Conservation (phyloP, 2,329 filamentous ascomycete genomes). For the Cytospora paraplurivora region DNA sequence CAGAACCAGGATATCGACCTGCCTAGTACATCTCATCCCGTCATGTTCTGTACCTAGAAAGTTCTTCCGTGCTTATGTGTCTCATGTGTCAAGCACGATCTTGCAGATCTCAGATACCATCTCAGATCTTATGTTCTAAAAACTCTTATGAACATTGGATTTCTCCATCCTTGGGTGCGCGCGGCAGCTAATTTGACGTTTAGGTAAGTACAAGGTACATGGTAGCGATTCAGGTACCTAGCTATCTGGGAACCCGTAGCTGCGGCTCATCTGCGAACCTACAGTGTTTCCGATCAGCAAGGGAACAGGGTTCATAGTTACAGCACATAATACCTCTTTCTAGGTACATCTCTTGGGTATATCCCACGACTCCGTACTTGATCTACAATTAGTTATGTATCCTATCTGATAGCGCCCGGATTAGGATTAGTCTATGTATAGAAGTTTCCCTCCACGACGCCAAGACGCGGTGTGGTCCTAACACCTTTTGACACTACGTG, state of each 20-base stretch:
- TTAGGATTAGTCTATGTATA: no score
- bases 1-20: neutral
- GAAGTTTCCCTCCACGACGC: no score
- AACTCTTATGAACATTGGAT: neutral
- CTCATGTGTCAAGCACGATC: neutral
- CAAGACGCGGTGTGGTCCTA: no score
- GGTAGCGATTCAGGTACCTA: neutral
- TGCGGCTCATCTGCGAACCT: neutral
- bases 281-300: neutral
- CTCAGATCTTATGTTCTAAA: neutral
- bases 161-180: neutral
- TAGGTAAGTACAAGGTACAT: neutral
- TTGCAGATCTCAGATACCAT: neutral
- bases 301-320: neutral
- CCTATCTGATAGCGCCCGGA: neutral
- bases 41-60: neutral
- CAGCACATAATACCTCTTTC: neutral
- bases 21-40: neutral
- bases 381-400: neutral
- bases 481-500: no score
- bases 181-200: neutral
- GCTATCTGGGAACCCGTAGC: neutral
- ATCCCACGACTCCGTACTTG: neutral
- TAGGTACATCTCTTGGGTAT: neutral
- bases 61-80: neutral